These are phyloP conservation scores for Centrapalus pauciflorus DNA, from an alignment of 129 eudicot species.

Conservation along the genomic window DNA sequence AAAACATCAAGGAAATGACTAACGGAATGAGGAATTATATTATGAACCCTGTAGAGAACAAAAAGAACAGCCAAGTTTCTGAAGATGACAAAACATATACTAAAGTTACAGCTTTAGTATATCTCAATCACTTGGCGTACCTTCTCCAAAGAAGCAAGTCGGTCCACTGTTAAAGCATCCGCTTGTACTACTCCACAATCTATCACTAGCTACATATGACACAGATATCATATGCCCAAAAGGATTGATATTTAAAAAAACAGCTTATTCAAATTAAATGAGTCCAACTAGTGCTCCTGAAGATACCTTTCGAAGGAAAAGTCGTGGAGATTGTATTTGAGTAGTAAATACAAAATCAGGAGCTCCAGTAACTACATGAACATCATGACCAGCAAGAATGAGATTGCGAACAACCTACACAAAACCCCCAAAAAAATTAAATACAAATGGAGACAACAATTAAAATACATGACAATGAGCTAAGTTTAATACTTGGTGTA, in stretches of 20 bases:
- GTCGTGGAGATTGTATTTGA: conserved; percentile 83
- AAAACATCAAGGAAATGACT: neutral
- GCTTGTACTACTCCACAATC: conserved; percentile 99
- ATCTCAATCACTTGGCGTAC: conserved; percentile 20
- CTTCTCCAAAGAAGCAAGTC: conserved; percentile 94
- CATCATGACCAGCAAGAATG: conserved; percentile 96
- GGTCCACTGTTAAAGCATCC: conserved; percentile 98
- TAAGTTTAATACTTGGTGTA: too few species aligned
- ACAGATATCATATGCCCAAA: neutral
- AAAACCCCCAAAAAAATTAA: neutral
- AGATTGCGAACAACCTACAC: conserved; percentile 85
- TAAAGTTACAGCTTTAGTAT: neutral
- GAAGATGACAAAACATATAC: neutral
- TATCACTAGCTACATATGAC: conserved; percentile 53
- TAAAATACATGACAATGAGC: too few species aligned
- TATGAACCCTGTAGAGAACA: too few species aligned
- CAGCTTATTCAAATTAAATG: too few species aligned
- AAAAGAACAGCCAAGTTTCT: neutral
- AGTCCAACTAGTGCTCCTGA: too few species aligned
- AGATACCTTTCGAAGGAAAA: conserved; percentile 97
- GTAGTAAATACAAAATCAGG: conserved; percentile 88
- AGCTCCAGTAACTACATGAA: conserved; percentile 95
- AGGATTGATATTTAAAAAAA: too few species aligned
- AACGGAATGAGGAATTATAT: too few species aligned
- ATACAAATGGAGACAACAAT: neutral